phyloP scores from a whole-genome alignment of 2,329 filamentous ascomycete genomes.

The Colletotrichum neosansevieriae region DNA sequence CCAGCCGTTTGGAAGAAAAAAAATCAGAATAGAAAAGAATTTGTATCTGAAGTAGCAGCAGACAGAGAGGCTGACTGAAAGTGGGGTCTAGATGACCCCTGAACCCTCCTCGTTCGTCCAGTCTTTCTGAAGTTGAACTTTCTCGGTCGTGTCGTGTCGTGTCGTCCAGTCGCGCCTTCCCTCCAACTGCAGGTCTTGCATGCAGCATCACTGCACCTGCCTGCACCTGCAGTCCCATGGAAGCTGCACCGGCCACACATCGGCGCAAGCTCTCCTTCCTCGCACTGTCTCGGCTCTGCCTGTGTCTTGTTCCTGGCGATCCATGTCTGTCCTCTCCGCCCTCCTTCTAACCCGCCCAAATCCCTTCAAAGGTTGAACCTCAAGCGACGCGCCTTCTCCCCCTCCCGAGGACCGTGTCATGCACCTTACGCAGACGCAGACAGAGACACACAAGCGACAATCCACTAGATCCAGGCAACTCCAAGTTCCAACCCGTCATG shows the following conservation, averaged over 20 bases:
- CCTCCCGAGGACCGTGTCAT: conserved; percentile 21
- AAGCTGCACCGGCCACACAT: not conserved
- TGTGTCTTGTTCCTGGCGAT: conserved; percentile 32
- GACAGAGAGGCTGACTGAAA: conserved; percentile 2
- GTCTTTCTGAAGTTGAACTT: conserved; percentile 3
- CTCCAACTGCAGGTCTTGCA: not conserved
- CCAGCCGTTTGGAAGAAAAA: too few species aligned
- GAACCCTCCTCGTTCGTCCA: conserved; percentile 18
- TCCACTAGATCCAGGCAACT: conserved; percentile 7
- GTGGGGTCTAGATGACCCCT: conserved; percentile 2
- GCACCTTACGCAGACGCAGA: not conserved
- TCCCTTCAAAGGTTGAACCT: conserved; percentile 6
- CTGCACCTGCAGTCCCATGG: not conserved
- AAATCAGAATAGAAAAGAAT: not conserved
- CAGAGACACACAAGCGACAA: conserved; percentile 17
- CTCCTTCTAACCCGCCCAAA: too few species aligned
- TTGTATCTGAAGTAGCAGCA: not conserved
- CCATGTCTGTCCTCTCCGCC: too few species aligned
- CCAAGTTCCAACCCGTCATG: conserved; percentile 12
- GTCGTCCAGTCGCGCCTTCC: conserved; percentile 6
- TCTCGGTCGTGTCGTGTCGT: not conserved
- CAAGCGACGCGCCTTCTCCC: not conserved
- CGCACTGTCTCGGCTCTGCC: conserved; percentile 20
- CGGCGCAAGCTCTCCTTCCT: conserved; percentile 1
- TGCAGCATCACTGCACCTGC: not conserved